A percentile compares a stretch with the other conserved stretches of the same genome.
phyloP scores from a whole-genome alignment of 2,329 filamentous ascomycete genomes.

The Bipolaris victoriae region DNA sequence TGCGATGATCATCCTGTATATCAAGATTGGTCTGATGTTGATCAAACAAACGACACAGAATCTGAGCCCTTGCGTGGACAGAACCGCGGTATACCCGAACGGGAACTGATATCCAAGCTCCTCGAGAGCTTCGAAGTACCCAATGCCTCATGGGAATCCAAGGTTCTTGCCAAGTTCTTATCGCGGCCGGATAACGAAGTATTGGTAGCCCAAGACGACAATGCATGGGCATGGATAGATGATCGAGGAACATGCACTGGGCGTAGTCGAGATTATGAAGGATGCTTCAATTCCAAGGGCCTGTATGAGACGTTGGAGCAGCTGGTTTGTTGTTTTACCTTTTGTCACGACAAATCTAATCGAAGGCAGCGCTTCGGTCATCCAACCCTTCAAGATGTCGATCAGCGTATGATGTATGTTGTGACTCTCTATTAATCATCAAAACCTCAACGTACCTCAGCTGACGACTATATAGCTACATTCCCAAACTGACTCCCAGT shows the following conservation, averaged over 20 bases:
- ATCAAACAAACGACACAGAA: not conserved
- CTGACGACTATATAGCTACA: slow-evolving; percentile 5
- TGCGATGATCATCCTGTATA: not conserved
- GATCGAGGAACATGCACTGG: slow-evolving; percentile 3
- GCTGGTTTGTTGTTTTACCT: not conserved
- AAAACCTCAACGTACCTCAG: not conserved
- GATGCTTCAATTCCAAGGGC: not conserved
- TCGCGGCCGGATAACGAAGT: not conserved
- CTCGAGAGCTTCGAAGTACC: not conserved
- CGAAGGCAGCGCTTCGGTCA: not conserved
- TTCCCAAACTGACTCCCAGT: slow-evolving; percentile 3
- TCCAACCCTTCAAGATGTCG: slow-evolving; percentile 2
- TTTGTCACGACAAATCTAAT: not conserved
- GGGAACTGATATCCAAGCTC: not conserved
- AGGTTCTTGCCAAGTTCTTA: not conserved
- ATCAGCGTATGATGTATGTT: slow-evolving; percentile 16
- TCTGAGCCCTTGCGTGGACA: too few species aligned
- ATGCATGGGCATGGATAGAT: slow-evolving; percentile 11
- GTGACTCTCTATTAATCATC: not conserved
- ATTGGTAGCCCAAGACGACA: not conserved
- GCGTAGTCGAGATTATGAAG: not conserved
- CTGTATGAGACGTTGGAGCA: too few species aligned
- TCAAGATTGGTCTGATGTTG: not conserved
- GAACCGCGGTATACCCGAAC: not conserved
- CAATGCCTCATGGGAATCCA: not conserved